Evolutionary conservation across 2,329 filamentous ascomycete genomes (phyloP).

Genomic region (Pseudogymnoascus verrucosus): DNA sequence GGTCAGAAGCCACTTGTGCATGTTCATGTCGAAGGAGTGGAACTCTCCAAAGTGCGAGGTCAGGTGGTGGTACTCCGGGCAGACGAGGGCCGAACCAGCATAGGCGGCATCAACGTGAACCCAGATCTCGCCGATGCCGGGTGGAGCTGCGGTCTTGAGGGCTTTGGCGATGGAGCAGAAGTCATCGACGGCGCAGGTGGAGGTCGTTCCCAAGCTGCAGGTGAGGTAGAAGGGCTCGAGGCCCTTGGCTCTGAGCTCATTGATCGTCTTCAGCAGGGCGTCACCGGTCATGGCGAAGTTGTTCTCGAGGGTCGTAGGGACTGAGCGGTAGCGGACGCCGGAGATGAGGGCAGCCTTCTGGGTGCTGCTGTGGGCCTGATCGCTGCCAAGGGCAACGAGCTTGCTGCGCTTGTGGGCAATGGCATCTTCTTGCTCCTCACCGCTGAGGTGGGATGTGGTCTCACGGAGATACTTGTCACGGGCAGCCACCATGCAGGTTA

Average conservation of each 20-base stretch:
- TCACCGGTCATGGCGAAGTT: conserved; percentile 63
- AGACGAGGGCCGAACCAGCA: conserved; percentile 75
- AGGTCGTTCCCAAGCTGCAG: conserved; percentile 75
- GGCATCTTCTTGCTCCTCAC: conserved; percentile 59
- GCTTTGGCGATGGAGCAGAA: conserved; percentile 40
- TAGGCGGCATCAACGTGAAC: conserved; percentile 92
- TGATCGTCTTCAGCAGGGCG: conserved; percentile 53
- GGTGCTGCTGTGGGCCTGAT: conserved; percentile 73
- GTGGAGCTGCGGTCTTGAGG: conserved; percentile 31
- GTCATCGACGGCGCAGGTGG: conserved; percentile 80
- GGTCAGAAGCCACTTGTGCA: conserved; percentile 95
- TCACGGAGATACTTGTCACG: conserved; percentile 68
- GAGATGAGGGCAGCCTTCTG: conserved; percentile 83
- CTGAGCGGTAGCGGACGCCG: conserved; percentile 69
- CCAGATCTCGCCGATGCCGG: conserved; percentile 56
- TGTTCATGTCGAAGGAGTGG: conserved; percentile 89
- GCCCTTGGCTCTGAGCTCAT: conserved; percentile 57
- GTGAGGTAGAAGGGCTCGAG: conserved; percentile 83
- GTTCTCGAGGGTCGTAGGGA: conserved; percentile 54
- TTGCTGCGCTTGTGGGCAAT: conserved; percentile 57
- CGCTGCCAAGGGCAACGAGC: conserved; percentile 73
- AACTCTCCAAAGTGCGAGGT: conserved; percentile 55
- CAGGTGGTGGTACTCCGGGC: conserved; percentile 70
- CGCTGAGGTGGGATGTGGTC: conserved; percentile 42
- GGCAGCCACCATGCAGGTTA: conserved; percentile 81